Base-by-base conservation (phyloP, 108 stramenopile species). In the Fistulifera pelliculosa region DNA sequence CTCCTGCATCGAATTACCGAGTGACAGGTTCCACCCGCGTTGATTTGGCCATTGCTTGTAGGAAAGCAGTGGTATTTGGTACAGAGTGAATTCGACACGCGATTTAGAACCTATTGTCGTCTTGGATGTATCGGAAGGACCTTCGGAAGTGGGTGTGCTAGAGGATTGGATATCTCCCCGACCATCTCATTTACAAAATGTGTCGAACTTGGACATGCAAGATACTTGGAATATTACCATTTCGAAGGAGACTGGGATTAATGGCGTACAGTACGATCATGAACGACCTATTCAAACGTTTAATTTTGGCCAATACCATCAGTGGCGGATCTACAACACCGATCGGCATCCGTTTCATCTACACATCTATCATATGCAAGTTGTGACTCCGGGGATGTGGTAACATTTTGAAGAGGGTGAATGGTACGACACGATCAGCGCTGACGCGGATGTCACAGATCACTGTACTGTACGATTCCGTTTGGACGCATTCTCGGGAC, bases 321-420 rank as follows among this genome's bases (percentile, higher is more conserved):
- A 78, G 53, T 70, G 65, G 68, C 39, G 41, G 10, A 31, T 78
- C 41, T 13, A 26, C 13, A 23, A 52, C 47, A 48, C 59, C 16
- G 41, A 51, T 5, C 7, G 48, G 1, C 77, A 78, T 56, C 66
- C 72, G 10, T 74, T 70, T 43, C 77, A 78, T 55, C 26, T 70
- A 1, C 72, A 78, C 47, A 45, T 66, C 12, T 70, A 78, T 39
- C 71, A 62, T 19, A 73, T 78, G 71, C 73, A 71, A 49, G 49
- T 74, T 23, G 65, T 74, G 1, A 19, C 54, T 8, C 40, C 52
- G 2, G 60, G 71, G 76, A n/a, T 76, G 70, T 45, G 71, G 64
- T 6, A 27, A 50, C 21, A 41, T 40, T 19, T 56, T 42, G 62
- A 71, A 23, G 56, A 71, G 18, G 77, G 77, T 17, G 73, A 78